A percentile compares a stretch with the other conserved stretches of the same genome.
Evolutionary conservation across 2,329 filamentous ascomycete genomes (phyloP).

Genomic region (Apiospora arundinis): DNA sequence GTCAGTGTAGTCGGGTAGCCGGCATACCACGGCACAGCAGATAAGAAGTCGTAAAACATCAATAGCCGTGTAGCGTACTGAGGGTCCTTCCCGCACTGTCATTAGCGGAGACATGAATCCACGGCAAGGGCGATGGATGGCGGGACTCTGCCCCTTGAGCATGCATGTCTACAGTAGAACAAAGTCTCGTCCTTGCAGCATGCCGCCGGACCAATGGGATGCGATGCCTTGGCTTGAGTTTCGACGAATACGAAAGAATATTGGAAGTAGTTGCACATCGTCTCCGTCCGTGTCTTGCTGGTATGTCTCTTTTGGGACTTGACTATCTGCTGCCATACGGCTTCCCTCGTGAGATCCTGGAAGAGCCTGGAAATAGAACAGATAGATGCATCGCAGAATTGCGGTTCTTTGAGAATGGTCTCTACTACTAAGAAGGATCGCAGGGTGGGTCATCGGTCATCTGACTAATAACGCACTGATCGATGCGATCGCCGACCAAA

Average conservation of each 20-base stretch:
- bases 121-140: neutral
- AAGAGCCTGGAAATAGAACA: neutral
- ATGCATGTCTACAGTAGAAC: conserved; percentile 17
- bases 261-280: conserved; percentile 11
- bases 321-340: neutral
- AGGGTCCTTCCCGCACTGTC: conserved; percentile 3
- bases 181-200: conserved; percentile 5
- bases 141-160: neutral
- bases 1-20: neutral
- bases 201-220: conserved; percentile 6
- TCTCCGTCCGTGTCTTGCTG: conserved; percentile 14
- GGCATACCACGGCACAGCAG: conserved; percentile 2
- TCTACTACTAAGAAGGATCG: neutral
- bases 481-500: conserved; percentile 6
- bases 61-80: neutral
- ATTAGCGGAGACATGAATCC: neutral
- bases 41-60: neutral
- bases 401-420: neutral
- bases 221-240: neutral
- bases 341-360: neutral
- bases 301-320: conserved; percentile 8
- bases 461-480: neutral
- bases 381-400: neutral
- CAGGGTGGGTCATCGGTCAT: neutral
- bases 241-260: conserved; percentile 5